Conservation (phyloP, 2,329 filamentous ascomycete species). For the Aspergillus fumigatus region DNA sequence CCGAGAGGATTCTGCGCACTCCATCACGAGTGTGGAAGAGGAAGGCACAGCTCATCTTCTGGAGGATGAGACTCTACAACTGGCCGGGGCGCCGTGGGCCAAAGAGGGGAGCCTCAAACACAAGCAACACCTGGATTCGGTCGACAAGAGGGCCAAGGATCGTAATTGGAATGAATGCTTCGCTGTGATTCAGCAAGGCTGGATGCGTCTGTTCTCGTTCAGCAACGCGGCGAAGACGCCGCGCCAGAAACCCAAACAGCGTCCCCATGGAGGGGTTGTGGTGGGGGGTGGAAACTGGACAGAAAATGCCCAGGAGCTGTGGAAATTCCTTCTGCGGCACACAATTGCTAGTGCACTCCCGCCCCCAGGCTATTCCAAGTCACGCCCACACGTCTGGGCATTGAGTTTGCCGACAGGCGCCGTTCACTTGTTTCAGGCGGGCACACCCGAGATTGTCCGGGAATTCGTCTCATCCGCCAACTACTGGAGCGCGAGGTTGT, state of each 20-base stretch:
- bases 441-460: slow-evolving; percentile 87
- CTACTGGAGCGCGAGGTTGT: slow-evolving; percentile 94
- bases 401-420: slow-evolving; percentile 86
- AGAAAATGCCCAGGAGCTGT: slow-evolving; percentile 87
- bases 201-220: slow-evolving; percentile 92
- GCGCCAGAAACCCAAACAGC: slow-evolving; percentile 55
- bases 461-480: slow-evolving; percentile 95
- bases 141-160: slow-evolving; percentile 89
- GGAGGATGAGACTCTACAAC: slow-evolving; percentile 87
- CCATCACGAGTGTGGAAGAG: slow-evolving; percentile 53
- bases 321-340: slow-evolving; percentile 81
- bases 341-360: slow-evolving; percentile 88
- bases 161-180: slow-evolving; percentile 94
- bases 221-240: slow-evolving; percentile 69
- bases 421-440: slow-evolving; percentile 96
- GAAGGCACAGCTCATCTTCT: slow-evolving; percentile 62
- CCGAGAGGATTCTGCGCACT: slow-evolving; percentile 63
- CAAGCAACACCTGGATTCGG: slow-evolving; percentile 88
- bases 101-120: slow-evolving; percentile 96
- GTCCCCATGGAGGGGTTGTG: slow-evolving; percentile 56
- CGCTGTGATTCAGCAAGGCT: slow-evolving; percentile 91
- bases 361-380: slow-evolving; percentile 86
- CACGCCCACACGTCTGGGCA: slow-evolving; percentile 88
- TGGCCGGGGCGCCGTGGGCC: slow-evolving; percentile 93
- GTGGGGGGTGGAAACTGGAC: slow-evolving; percentile 98